These are phyloP conservation scores for Sarcodon aspratus DNA, from an alignment of 768 basidiomycete genomes.

Conservation along the genomic window DNA sequence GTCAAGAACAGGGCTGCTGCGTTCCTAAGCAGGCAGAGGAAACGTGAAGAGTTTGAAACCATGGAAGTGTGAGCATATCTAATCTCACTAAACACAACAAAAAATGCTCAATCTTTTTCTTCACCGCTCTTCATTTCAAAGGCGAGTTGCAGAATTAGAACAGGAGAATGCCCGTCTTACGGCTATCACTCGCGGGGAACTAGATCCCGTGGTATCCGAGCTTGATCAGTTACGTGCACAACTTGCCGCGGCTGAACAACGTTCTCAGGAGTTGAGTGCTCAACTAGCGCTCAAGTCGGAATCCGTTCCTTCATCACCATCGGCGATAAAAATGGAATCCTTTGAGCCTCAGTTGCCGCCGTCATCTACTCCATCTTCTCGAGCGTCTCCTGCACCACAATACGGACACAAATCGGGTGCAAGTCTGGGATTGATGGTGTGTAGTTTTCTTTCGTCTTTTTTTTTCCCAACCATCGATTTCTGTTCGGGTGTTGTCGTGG, in stretches of 20 bases:
- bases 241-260: conserved; percentile 52
- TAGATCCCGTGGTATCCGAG: conserved; percentile 31
- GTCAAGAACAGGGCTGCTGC: conserved; percentile 91
- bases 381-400: conserved; percentile 22
- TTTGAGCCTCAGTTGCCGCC: conserved; percentile 39
- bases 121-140: conserved; percentile 18
- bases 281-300: conserved; percentile 31
- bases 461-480: background rate
- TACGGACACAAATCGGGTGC: conserved; percentile 46
- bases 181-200: conserved; percentile 35
- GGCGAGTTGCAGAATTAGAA: conserved; percentile 76
- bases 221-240: conserved; percentile 58
- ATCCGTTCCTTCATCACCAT: conserved; percentile 11
- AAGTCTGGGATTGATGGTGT: conserved; percentile 62
- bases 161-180: conserved; percentile 72
- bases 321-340: conserved; percentile 44
- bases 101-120: background rate
- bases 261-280: conserved; percentile 53
- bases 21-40: conserved; percentile 83
- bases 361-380: conserved; percentile 20
- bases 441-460: conserved; percentile 13
- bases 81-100: conserved; percentile 2
- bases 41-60: conserved; percentile 83
- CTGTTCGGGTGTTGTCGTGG: too few relatives aligned
- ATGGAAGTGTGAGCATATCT: conserved; percentile 72